Base-by-base conservation (phyloP, 2,329 filamentous ascomycete species). In the Claviceps purpurea region DNA sequence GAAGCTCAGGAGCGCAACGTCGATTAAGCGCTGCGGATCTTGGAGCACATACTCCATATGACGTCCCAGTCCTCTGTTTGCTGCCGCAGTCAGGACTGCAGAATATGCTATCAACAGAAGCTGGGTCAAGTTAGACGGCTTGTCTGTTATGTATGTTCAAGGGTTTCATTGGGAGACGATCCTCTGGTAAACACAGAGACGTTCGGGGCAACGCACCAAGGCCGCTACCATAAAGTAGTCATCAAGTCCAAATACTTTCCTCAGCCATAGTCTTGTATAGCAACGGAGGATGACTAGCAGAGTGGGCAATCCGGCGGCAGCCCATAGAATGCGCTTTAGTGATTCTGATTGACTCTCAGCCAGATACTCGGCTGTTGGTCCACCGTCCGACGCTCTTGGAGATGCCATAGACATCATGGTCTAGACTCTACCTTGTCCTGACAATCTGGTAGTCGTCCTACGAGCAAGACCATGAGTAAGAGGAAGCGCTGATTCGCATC, bases 141-240 rank as follows among this genome's bases (percentile, higher is more conserved):
- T n/a, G 14, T 30, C 26, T 34, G 10, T 11, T 11, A 11, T 11
- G 10, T 34, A 34, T 11, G 3, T 34, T 34, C 30, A 34, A 8
- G 30, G 10, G 3, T 34, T 34, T 34, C 4, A 3, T 34, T 4
- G 10, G 30, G 10, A 11, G 10, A 10, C 30, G 30, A 34, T 11
- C 3, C 30, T 34, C 10, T 11, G 3, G 3, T 10, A 34, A 30
- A 11, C 3, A 34, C 30, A 38, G 4, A 47, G n/a, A 16, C 18
- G 5, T 38, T 6, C 14, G 7, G 24, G 14, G 14, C 4, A 47
- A 54, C 53, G 10, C 42, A 54, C 53, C 50, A 54, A 26, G 14
- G 53, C 53, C 20, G 50, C 50, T 26, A 54, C 43, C 53, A 54
- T 54, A 30, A 52, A 50, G n/a, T 41, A 50, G 38, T 54, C 53